Conservation (phyloP, 1,284 basidiomycete species). For the Moesziomyces globuligerus region DNA sequence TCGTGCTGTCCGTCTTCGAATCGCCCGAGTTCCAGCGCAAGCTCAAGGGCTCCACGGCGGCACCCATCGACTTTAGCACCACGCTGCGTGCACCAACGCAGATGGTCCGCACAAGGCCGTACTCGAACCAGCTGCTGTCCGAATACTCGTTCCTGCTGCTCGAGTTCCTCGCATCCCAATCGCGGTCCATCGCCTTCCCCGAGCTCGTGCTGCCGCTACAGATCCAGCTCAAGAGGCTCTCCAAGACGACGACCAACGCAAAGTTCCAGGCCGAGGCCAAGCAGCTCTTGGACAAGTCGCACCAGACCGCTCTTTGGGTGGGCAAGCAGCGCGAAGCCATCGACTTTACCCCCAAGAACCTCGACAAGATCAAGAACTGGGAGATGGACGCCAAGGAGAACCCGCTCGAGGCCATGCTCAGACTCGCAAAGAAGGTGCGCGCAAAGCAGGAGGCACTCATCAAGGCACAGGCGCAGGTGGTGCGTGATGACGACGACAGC, state of each 20-base stretch:
- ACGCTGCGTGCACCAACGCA: conserved; percentile 86
- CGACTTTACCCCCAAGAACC: conserved; percentile 63
- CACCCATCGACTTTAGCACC: conserved; percentile 87
- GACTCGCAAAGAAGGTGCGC: conserved; percentile 63
- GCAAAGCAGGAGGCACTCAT: conserved; percentile 62
- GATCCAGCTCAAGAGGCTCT: conserved; percentile 68
- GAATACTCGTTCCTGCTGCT: conserved; percentile 82
- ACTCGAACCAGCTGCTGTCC: conserved; percentile 83
- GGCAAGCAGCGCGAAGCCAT: conserved; percentile 50
- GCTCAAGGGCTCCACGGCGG: conserved; percentile 86
- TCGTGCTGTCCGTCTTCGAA: conserved; percentile 85
- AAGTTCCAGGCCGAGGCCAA: conserved; percentile 53
- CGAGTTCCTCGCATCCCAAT: conserved; percentile 76
- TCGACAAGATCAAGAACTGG: conserved; percentile 48
- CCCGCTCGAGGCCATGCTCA: conserved; percentile 58
- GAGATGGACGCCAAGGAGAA: conserved; percentile 49
- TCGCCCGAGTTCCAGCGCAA: conserved; percentile 80
- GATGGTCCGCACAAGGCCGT: conserved; percentile 88
- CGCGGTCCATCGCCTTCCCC: conserved; percentile 79
- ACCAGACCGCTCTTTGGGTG: conserved; percentile 56
- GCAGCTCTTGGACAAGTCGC: conserved; percentile 59
- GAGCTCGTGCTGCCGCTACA: conserved; percentile 88
- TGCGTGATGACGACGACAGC: conserved; percentile 44
- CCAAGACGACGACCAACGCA: conserved; percentile 54
- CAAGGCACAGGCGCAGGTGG: conserved; percentile 50